phyloP scores from a whole-genome alignment of 2,329 filamentous ascomycete genomes.

The Macrophomina phaseolina region DNA sequence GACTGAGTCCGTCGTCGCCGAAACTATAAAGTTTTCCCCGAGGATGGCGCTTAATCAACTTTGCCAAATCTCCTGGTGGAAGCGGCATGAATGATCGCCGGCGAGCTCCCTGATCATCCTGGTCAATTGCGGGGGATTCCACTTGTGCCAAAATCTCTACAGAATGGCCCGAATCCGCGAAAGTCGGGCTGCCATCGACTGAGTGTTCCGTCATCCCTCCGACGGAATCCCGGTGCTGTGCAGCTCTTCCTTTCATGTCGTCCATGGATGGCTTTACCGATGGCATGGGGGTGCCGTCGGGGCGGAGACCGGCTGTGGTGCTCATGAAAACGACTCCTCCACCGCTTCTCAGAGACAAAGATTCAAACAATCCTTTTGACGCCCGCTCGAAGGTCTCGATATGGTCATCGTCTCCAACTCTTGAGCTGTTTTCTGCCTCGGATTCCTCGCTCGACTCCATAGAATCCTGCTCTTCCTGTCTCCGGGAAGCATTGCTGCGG shows the following conservation, averaged over 20 bases:
- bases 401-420: conserved; percentile 42
- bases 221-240: not conserved
- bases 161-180: conserved; percentile 21
- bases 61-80: conserved; percentile 30
- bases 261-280: conserved; percentile 13
- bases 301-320: conserved; percentile 21
- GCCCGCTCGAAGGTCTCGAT: conserved; percentile 55
- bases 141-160: conserved; percentile 6
- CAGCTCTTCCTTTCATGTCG: not conserved
- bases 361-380: conserved; percentile 54
- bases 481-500: conserved; percentile 4
- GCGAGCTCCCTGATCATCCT: not conserved
- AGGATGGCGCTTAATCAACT: conserved; percentile 38
- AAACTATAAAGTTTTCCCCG: conserved; percentile 44
- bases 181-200: not conserved
- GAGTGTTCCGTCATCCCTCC: not conserved
- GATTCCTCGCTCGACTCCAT: conserved; percentile 9
- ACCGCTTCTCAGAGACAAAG: conserved; percentile 51
- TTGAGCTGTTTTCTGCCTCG: conserved; percentile 3
- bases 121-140: not conserved
- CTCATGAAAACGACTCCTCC: conserved; percentile 53
- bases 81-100: conserved; percentile 30
- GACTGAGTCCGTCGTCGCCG: conserved; percentile 37
- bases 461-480: not conserved
- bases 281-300: not conserved